phyloP scores from a whole-genome alignment of 257 asterid species.

The Penstemon newberryi region DNA sequence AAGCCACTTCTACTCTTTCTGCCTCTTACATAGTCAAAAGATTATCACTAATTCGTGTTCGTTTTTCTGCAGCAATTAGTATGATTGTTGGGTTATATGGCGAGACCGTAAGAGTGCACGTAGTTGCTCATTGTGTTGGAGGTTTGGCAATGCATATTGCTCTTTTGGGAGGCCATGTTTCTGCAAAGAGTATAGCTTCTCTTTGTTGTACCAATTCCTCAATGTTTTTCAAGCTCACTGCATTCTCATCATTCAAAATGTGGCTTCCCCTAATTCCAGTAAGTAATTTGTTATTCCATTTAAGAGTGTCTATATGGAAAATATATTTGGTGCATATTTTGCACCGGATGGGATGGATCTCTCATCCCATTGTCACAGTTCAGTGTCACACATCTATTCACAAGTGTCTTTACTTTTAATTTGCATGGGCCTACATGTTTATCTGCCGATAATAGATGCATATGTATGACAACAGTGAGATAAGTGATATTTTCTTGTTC shows the following conservation, averaged over 20 bases:
- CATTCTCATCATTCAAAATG: conserved; percentile 46
- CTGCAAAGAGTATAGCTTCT: conserved; percentile 46
- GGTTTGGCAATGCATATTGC: conserved; percentile 56
- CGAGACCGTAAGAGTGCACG: conserved; percentile 34
- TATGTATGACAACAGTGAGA: too few species aligned
- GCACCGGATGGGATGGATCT: too few species aligned
- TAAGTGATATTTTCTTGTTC: too few species aligned
- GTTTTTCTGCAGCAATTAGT: conserved; percentile 39
- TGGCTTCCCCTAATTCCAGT: conserved; percentile 63
- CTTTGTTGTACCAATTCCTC: conserved; percentile 57
- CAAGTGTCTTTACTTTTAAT: too few species aligned
- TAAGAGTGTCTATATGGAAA: too few species aligned
- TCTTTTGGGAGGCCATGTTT: conserved; percentile 54
- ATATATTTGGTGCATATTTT: too few species aligned
- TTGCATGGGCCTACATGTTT: too few species aligned
- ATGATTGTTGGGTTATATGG: conserved; percentile 39
- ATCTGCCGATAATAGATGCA: too few species aligned
- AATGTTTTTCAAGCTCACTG: conserved; percentile 52
- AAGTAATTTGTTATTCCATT: conserved; percentile 18
- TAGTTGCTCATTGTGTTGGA: conserved; percentile 59
- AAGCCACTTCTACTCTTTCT: neutral
- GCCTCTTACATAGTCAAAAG: too few species aligned
- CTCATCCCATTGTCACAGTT: too few species aligned
- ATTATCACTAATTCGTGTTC: neutral
- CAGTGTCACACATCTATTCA: too few species aligned